Evolutionary conservation across 2,329 filamentous ascomycete genomes (phyloP).

Genomic region (Aspergillus ochraceus): DNA sequence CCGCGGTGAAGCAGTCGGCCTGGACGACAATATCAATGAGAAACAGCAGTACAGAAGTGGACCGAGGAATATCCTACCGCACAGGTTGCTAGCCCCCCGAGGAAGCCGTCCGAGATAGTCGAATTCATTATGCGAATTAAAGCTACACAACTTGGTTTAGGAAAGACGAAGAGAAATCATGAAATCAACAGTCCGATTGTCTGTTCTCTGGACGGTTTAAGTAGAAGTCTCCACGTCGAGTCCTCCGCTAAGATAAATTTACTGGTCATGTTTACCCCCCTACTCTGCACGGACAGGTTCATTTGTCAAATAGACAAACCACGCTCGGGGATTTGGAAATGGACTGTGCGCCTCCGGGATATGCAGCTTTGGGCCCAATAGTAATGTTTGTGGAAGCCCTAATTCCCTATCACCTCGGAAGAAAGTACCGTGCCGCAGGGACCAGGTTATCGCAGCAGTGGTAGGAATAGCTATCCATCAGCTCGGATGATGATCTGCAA

Average conservation of each 20-base stretch:
- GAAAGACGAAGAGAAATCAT: background rate
- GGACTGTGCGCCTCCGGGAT: background rate
- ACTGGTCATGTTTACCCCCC: background rate
- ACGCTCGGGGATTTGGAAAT: background rate
- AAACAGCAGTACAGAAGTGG: background rate
- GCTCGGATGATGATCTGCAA: background rate
- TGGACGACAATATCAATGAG: background rate
- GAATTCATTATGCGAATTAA: background rate
- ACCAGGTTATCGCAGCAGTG: background rate
- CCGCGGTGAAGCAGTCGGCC: slow-evolving; percentile 2
- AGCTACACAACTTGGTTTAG: background rate
- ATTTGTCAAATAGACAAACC: background rate
- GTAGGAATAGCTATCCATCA: too few species aligned
- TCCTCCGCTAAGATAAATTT: background rate
- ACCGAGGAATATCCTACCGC: slow-evolving; percentile 6
- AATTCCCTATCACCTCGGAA: background rate
- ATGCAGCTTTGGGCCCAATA: background rate
- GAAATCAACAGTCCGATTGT: background rate
- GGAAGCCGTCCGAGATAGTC: background rate
- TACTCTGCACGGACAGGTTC: background rate
- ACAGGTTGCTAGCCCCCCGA: slow-evolving; percentile 1
- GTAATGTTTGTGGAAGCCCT: background rate
- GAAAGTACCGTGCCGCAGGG: background rate
- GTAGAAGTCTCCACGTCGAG: background rate
- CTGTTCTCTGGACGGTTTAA: background rate